Conservation (phyloP, 495 filamentous ascomycete genomes). For the Talaromyces thailandensis region DNA sequence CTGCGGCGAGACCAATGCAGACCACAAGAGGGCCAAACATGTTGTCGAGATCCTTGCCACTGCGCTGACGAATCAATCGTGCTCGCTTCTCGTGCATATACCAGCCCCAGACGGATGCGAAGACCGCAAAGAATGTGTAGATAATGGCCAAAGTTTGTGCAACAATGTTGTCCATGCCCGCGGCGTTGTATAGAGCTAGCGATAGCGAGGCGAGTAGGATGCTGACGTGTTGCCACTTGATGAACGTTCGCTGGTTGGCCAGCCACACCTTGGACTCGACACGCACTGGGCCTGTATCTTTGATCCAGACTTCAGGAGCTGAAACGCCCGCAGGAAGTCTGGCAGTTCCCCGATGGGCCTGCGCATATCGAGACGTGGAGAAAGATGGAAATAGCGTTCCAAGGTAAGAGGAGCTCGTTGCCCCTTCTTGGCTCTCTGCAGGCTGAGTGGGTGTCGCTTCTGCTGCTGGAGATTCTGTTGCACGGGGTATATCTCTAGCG, state of each 20-base stretch:
- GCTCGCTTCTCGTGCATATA: slow-evolving; percentile 67
- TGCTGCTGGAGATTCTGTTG: slow-evolving; percentile 9
- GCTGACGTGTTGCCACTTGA: slow-evolving; percentile 95
- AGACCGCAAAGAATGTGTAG: slow-evolving; percentile 74
- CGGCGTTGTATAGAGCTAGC: slow-evolving; percentile 79
- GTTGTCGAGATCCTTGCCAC: slow-evolving; percentile 89
- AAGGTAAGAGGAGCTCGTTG: slow-evolving; percentile 31
- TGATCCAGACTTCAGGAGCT: slow-evolving; percentile 77
- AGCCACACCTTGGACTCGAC: slow-evolving; percentile 98
- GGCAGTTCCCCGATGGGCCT: slow-evolving; percentile 34
- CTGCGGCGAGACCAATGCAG: slow-evolving; percentile 66
- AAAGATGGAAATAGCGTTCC: slow-evolving; percentile 61
- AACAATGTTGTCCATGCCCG: slow-evolving; percentile 59
- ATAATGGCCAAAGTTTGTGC: slow-evolving; percentile 68
- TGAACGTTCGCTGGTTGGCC: slow-evolving; percentile 92
- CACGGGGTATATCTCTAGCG: not conserved
- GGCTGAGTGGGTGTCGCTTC: slow-evolving; percentile 12
- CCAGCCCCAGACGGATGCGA: slow-evolving; percentile 82
- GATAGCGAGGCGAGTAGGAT: slow-evolving; percentile 76
- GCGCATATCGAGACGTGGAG: slow-evolving; percentile 61
- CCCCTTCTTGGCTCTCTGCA: slow-evolving; percentile 8
- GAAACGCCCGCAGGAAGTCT: slow-evolving; percentile 74
- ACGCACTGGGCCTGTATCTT: slow-evolving; percentile 80
- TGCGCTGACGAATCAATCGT: slow-evolving; percentile 70
- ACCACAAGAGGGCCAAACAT: slow-evolving; percentile 75